These are phyloP conservation scores for Creolimax fragrantissima DNA, from an alignment of 78 protist species.

Conservation along the genomic window DNA sequence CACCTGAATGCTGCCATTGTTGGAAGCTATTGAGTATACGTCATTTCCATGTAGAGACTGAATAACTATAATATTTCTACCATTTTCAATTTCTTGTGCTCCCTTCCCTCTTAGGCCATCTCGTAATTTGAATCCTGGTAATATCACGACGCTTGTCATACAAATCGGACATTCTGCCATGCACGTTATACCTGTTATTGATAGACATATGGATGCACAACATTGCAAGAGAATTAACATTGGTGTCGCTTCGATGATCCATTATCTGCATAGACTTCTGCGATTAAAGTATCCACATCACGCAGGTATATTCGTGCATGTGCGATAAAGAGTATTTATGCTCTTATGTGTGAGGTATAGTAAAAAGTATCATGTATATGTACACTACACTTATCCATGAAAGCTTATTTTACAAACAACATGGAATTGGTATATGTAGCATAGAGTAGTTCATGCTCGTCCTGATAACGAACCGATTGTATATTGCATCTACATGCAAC, in stretches of 20 bases:
- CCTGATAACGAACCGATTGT: too few species aligned
- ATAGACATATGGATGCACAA: not conserved
- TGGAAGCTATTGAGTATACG: too few species aligned
- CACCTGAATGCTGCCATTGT: too few species aligned
- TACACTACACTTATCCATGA: not conserved
- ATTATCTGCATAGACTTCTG: not conserved
- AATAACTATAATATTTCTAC: too few species aligned
- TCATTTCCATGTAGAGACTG: too few species aligned
- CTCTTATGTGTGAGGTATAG: not conserved
- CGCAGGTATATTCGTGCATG: not conserved
- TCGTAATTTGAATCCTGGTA: too few species aligned
- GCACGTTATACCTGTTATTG: not conserved
- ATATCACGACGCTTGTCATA: too few species aligned
- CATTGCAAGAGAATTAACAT: not conserved
- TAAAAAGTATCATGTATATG: not conserved
- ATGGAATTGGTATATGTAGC: too few species aligned
- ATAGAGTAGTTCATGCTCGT: too few species aligned
- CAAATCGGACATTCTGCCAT: not conserved
- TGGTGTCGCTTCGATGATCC: not conserved
- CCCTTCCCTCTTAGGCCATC: too few species aligned
- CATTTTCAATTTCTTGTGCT: too few species aligned
- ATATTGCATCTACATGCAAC: not conserved
- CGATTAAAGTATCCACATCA: not conserved
- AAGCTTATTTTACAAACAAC: too few species aligned
- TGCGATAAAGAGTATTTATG: not conserved